Base-by-base conservation (phyloP, 2,329 filamentous ascomycete genomes). In the Arachnomyces sp. region DNA sequence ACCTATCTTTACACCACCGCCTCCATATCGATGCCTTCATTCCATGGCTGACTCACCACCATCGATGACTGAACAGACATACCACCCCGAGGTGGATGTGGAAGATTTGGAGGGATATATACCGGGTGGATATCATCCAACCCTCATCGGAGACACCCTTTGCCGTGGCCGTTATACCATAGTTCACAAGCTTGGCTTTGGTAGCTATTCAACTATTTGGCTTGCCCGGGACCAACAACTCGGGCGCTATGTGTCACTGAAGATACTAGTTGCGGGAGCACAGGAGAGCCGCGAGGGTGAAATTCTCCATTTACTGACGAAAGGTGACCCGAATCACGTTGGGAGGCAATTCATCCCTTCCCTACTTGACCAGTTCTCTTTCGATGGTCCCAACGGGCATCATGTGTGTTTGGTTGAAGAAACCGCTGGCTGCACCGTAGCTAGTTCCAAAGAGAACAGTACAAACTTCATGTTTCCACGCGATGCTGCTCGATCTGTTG, bases 41-140 rank as follows among this genome's bases (percentile, higher is more conserved):
- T 36, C 37, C 33, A 35, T 32, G 37, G 11, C 43, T 33, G 32
- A 45, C 4, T 36, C 38, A 37, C 3, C 17, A 16, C 15, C 43
- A n/a, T 31, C 28, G n/a, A n/a, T 17, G 32, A 25, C 33, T 11
- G 40, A 40, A 18, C 13, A 8, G 18, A 40, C 38, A 33, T 48
- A 44, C 9, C 18, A 46, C 31, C 46, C 43, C 11, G 43, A 37
- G 32, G 9, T 18, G 12, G 45, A 49, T 36, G 43, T 48, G n/a
- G 49, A 49, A 37, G 38, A 42, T n/a, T 36, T 53, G 3, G 45
- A 50, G 9, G n/a, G 38, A n/a, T 50, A 49, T 39, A 15, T 12
- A 3, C 65, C 64, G 25, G 49, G 50, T 18, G 51, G 59, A 8
- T 59, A 51, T 40, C 59, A 61, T 46, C 56, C 59, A 28, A 49